Percentiles rank a stretch among this genome's conserved stretches.
These are phyloP conservation scores for Penicillium sp. DNA, from an alignment of 2,329 filamentous ascomycete genomes.

Conservation along the genomic window DNA sequence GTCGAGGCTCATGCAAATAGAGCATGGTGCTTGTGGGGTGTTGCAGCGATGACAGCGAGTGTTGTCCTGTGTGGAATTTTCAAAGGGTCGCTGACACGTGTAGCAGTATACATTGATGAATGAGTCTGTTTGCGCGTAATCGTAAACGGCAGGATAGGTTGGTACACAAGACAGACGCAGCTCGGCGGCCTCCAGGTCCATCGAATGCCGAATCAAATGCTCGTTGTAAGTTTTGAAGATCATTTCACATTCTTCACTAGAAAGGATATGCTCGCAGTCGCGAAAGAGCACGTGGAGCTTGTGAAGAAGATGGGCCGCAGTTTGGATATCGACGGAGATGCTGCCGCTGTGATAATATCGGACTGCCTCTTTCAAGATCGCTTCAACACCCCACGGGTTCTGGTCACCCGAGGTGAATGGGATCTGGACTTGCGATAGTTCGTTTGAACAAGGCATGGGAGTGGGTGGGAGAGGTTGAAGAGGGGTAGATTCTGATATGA, in stretches of 20 bases:
- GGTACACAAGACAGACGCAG: constrained; percentile 56
- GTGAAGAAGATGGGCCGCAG: constrained; percentile 42
- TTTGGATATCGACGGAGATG: constrained; percentile 39
- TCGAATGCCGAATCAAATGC: constrained; percentile 48
- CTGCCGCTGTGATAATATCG: constrained; percentile 39
- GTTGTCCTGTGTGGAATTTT: constrained; percentile 49
- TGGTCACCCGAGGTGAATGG: constrained; percentile 33
- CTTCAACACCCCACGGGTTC: constrained; percentile 41
- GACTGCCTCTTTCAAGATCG: constrained; percentile 40
- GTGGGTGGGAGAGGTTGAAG: constrained; percentile 11
- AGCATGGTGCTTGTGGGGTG: constrained; percentile 39
- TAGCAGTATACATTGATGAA: constrained; percentile 54
- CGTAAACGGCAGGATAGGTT: constrained; percentile 54
- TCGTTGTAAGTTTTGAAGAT: constrained; percentile 57
- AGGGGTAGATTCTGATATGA: constrained; percentile 37
- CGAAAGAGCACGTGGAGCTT: constrained; percentile 40
- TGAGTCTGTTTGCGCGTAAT: constrained; percentile 54
- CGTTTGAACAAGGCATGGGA: constrained; percentile 14
- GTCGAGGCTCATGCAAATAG: constrained; percentile 42
- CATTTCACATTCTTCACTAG: constrained; percentile 50
- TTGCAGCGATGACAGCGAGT: constrained; percentile 51
- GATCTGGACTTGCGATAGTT: constrained; percentile 26
- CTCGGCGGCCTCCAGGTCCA: constrained; percentile 50
- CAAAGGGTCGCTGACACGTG: constrained; percentile 55
- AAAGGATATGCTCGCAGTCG: constrained; percentile 38